These are phyloP conservation scores for Podochytrium sp. DNA, from an alignment of 192 early-diverging fungal genomes.

Conservation along the genomic window DNA sequence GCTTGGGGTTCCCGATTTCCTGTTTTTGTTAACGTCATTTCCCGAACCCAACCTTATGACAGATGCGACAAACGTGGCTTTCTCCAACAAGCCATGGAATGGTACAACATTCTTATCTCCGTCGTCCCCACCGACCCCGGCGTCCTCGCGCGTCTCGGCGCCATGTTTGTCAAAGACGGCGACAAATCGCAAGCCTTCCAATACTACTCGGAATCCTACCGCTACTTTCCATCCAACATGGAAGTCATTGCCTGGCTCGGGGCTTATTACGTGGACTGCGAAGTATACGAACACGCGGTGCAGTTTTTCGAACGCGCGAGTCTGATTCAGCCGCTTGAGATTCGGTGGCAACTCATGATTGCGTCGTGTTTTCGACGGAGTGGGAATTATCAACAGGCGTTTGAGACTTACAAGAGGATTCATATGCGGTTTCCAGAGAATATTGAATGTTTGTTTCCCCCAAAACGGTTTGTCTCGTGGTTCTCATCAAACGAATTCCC, in stretches of 20 bases:
- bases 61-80: conserved; percentile 59
- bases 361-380: conserved; percentile 56
- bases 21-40: conserved; percentile 20
- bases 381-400: conserved; percentile 60
- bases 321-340: conserved; percentile 52
- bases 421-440: conserved; percentile 63
- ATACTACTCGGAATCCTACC: conserved; percentile 66
- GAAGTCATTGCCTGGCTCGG: conserved; percentile 64
- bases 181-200: conserved; percentile 68
- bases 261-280: conserved; percentile 66
- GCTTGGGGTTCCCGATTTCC: not conserved
- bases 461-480: not conserved
- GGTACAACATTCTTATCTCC: conserved; percentile 65
- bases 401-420: conserved; percentile 59
- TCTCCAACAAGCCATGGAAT: conserved; percentile 56
- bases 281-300: conserved; percentile 64
- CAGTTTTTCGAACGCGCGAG: conserved; percentile 60
- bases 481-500: not conserved
- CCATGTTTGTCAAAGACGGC: conserved; percentile 52
- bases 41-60: not conserved
- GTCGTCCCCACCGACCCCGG: conserved; percentile 64
- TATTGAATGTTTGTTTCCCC: conserved; percentile 50
- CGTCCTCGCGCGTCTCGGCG: conserved; percentile 55
- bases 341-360: conserved; percentile 66
- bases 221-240: conserved; percentile 62